Evolutionary conservation across 495 filamentous ascomycete genomes (phyloP).

Genomic region (Penicillium desertorum): DNA sequence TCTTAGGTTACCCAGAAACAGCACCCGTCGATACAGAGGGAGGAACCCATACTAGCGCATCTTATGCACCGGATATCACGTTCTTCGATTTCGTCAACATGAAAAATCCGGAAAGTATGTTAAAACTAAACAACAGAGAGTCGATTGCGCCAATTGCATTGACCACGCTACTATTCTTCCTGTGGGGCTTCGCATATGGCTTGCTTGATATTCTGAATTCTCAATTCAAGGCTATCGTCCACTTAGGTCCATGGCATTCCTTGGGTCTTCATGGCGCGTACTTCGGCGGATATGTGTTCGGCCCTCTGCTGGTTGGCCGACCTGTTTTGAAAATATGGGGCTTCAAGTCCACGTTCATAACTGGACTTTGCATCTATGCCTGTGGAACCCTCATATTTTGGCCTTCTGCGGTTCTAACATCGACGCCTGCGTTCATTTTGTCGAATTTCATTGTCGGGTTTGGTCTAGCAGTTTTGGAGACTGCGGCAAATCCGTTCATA

Average conservation of each 20-base stretch:
- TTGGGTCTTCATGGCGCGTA: conserved; percentile 65
- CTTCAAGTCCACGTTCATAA: conserved; percentile 65
- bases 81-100: conserved; percentile 87
- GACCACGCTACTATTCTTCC: conserved; percentile 76
- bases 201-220: conserved; percentile 73
- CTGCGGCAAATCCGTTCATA: conserved; percentile 67
- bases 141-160: conserved; percentile 58
- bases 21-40: conserved; percentile 32
- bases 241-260: conserved; percentile 49
- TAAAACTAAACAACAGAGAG: conserved; percentile 57
- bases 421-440: conserved; percentile 62
- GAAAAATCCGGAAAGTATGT: conserved; percentile 73
- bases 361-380: conserved; percentile 63
- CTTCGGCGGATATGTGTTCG: conserved; percentile 60
- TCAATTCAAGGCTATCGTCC: conserved; percentile 51
- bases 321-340: conserved; percentile 61
- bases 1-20: conserved; percentile 32
- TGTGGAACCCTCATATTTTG: conserved; percentile 69
- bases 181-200: conserved; percentile 87
- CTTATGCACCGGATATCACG: conserved; percentile 39
- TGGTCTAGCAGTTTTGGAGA: conserved; percentile 63
- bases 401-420: conserved; percentile 67
- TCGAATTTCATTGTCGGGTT: conserved; percentile 68
- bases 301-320: conserved; percentile 58
- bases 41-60: conserved; percentile 33